These are phyloP conservation scores for Tranzscheliella williamsii DNA, from an alignment of 1,284 basidiomycete species.

Conservation along the genomic window DNA sequence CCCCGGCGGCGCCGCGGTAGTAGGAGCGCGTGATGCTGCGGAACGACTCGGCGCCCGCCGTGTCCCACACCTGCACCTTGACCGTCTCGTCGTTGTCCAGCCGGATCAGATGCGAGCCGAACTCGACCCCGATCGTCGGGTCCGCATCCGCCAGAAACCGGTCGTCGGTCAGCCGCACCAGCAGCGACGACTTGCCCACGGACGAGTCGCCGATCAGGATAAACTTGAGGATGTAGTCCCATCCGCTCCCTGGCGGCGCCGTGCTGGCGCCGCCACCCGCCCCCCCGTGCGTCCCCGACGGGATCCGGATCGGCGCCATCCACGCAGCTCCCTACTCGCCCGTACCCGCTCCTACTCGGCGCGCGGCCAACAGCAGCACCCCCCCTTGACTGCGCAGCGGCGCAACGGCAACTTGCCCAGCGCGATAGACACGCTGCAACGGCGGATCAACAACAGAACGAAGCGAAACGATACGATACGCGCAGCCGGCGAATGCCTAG, in stretches of 20 bases:
- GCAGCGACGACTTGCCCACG: conserved; percentile 56
- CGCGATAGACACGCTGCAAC: no score
- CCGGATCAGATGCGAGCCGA: conserved; percentile 53
- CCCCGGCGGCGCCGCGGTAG: conserved; percentile 57
- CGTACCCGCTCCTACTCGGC: no score
- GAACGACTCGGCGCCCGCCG: conserved; percentile 54
- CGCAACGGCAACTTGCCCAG: no score
- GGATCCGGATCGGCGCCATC: conserved; percentile 40
- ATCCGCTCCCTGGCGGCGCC: conserved; percentile 25
- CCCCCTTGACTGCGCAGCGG: no score
- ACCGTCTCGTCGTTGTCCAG: conserved; percentile 51
- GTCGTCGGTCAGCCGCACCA: conserved; percentile 56
- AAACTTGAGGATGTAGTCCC: conserved; percentile 59
- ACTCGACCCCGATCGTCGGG: conserved; percentile 59
- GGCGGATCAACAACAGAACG: no score
- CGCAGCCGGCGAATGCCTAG: no score
- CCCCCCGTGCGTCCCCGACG: conserved; percentile 12
- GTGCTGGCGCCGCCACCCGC: conserved; percentile 9
- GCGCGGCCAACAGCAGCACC: no score
- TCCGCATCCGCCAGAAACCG: conserved; percentile 53
- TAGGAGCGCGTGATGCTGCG: conserved; percentile 51
- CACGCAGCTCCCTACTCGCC: no score
- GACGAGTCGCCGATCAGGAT: conserved; percentile 57
- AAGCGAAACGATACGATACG: no score
- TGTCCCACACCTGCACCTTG: conserved; percentile 59